phyloP scores from a whole-genome alignment of 495 filamentous ascomycete genomes.

The Platismatia glauca region DNA sequence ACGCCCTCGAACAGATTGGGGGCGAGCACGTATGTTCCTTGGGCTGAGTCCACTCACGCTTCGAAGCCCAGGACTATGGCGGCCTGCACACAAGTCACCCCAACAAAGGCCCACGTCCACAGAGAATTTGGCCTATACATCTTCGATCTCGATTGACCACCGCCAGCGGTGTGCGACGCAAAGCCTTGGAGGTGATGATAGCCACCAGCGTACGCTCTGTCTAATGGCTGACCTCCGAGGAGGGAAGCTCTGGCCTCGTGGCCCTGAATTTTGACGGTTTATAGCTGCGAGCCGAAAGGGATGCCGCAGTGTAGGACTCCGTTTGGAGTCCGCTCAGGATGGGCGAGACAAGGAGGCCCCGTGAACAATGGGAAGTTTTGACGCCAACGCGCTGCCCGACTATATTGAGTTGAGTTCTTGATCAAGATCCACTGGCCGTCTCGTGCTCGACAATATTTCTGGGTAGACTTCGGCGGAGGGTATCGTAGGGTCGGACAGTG shows the following conservation, averaged over 20 bases:
- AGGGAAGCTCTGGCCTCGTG: conserved; percentile 57
- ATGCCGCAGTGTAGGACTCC: neutral
- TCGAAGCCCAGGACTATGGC: conserved; percentile 72
- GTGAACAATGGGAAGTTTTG: neutral
- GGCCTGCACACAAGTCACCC: conserved; percentile 66
- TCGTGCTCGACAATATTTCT: neutral
- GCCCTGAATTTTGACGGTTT: conserved; percentile 47
- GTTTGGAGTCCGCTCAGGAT: neutral
- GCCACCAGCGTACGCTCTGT: conserved; percentile 40
- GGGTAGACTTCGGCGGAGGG: neutral
- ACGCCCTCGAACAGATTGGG: neutral
- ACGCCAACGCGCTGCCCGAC: neutral
- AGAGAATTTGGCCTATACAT: conserved; percentile 67
- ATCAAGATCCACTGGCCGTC: neutral
- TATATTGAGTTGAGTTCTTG: neutral
- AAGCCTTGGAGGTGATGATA: conserved; percentile 52
- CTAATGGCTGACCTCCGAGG: conserved; percentile 48
- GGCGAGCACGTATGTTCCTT: neutral
- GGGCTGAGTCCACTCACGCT: conserved; percentile 50
- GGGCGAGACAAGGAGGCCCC: neutral
- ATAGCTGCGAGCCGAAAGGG: neutral
- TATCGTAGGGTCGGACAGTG: neutral
- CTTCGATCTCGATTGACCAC: conserved; percentile 27
- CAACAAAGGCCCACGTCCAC: conserved; percentile 84
- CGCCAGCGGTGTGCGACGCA: conserved; percentile 26